Evolutionary conservation across 345 rosid genomes (phyloP).

Genomic region (Abelmoschus esculentus): DNA sequence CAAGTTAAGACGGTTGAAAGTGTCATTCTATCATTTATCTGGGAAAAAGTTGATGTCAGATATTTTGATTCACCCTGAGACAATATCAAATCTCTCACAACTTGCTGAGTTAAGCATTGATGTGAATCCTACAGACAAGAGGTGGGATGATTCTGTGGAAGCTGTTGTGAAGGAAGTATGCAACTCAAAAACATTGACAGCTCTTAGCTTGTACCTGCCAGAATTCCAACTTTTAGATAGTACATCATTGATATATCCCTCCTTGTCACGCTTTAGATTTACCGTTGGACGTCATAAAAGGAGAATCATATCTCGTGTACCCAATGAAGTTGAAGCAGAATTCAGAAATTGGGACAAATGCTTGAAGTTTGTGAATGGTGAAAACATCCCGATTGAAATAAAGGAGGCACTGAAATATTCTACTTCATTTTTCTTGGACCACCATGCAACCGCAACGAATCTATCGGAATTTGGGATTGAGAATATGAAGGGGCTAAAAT

Average conservation of each 20-base stretch:
- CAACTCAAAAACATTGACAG: not conserved
- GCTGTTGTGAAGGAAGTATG: constrained; percentile 13
- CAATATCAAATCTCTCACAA: constrained; percentile 2
- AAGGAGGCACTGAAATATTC: constrained; percentile 6
- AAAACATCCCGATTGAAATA: not conserved
- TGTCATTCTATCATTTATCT: constrained; percentile 7
- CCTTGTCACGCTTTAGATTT: too few species aligned
- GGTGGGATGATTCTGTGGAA: constrained; percentile 19
- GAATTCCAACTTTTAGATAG: too few species aligned
- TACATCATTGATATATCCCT: too few species aligned
- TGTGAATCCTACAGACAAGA: constrained; percentile 9
- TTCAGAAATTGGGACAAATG: too few species aligned
- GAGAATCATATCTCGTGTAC: too few species aligned
- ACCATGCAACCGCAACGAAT: constrained; percentile 4
- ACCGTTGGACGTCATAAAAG: too few species aligned
- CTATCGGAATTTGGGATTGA: constrained; percentile 17
- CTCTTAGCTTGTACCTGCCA: constrained; percentile 17
- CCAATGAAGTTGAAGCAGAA: too few species aligned
- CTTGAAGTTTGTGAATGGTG: constrained; percentile 23
- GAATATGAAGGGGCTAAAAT: constrained; percentile 17
- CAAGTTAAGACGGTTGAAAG: constrained; percentile 9
- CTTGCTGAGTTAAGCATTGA: constrained; percentile 10
- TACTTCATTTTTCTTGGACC: constrained; percentile 23
- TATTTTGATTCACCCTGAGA: not conserved
- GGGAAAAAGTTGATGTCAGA: not conserved